Conservation (phyloP, 2,329 filamentous ascomycete species). For the Didymella pinodella region DNA sequence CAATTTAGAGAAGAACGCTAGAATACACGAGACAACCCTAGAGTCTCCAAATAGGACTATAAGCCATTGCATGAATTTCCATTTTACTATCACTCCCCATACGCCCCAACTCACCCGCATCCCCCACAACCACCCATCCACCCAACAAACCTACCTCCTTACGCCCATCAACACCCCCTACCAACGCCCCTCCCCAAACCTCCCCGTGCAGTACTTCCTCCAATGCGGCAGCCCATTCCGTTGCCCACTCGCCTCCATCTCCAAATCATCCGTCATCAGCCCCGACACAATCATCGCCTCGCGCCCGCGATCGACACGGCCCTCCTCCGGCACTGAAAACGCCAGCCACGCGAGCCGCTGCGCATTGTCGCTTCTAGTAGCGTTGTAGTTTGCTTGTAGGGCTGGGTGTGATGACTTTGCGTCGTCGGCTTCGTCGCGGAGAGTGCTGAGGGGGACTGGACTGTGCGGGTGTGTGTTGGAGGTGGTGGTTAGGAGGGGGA, state of each 20-base stretch:
- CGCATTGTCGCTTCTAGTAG: constrained; percentile 21
- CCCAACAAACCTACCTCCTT: neutral
- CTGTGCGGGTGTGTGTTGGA: neutral
- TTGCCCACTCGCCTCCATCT: constrained; percentile 17
- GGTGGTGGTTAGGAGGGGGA: constrained; percentile 18
- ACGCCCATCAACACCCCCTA: constrained; percentile 2
- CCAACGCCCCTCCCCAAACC: constrained; percentile 16
- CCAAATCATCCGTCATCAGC: constrained; percentile 21
- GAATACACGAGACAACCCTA: too few relatives aligned
- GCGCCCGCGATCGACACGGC: constrained; percentile 17
- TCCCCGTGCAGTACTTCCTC: constrained; percentile 29
- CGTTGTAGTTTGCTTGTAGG: constrained; percentile 24
- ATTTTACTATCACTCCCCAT: too few relatives aligned
- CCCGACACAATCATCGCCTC: constrained; percentile 32
- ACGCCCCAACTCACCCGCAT: too few relatives aligned
- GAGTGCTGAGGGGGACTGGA: constrained; percentile 1
- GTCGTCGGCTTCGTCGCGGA: neutral
- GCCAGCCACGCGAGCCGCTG: constrained; percentile 28
- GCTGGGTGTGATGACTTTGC: neutral
- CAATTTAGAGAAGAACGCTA: too few relatives aligned
- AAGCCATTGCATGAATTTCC: neutral
- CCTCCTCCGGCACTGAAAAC: constrained; percentile 24
- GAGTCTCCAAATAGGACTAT: too few relatives aligned
- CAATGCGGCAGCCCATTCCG: constrained; percentile 34
- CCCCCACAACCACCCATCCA: too few relatives aligned